Base-by-base conservation (phyloP, 768 basidiomycete genomes). In the Myochromella boudieri region DNA sequence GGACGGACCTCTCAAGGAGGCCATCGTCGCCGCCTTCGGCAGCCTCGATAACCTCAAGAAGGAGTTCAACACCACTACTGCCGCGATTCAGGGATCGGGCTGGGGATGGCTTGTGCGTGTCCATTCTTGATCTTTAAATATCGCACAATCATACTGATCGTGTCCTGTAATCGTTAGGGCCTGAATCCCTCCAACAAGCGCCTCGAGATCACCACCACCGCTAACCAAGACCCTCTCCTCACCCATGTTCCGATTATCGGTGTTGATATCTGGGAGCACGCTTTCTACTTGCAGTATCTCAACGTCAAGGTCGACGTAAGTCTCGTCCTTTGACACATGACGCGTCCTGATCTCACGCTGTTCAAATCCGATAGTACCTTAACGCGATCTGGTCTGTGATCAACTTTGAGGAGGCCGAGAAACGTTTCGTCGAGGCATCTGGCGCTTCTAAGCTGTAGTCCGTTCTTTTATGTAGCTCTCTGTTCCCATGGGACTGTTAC, bases 251-350 rank as follows among this genome's bases (percentile, higher is more conserved):
- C 93, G 44, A 78, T 97, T 71, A 88, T 95, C 57, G 92, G 93
- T 34, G 85, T 97, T 57, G 93, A 95, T 55, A 83, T 95, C 62
- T 95, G 93, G 93, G 92, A 95, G 70, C 93, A 95, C 62, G 91
- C 92, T 42, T 92, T 93, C 76, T 97, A 95, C 74, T 80, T 95
- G 58, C 92, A 97, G 67, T 97, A 97, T 73, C 81, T 87, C 68
- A 97, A 95, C 70, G 91, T 92, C 64, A 95, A 95, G 79, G 82
- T 69, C 48, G 89, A 95, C 58, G 93, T 95, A 61, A 65, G 93
- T 79, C 6, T 31, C 39, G 28, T 34, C 26, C 22, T 2, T 18
- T 25, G 15, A 12, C 37, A 9, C 1, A 17, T 26, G 32, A 4
- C 40, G 20, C 38, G 15, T 27, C 15, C 33, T 40, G 11, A 36